Percentiles rank a stretch among this genome's conserved stretches.
Conservation (phyloP, 2,329 filamentous ascomycete genomes). For the Zymoseptoria brevis region DNA sequence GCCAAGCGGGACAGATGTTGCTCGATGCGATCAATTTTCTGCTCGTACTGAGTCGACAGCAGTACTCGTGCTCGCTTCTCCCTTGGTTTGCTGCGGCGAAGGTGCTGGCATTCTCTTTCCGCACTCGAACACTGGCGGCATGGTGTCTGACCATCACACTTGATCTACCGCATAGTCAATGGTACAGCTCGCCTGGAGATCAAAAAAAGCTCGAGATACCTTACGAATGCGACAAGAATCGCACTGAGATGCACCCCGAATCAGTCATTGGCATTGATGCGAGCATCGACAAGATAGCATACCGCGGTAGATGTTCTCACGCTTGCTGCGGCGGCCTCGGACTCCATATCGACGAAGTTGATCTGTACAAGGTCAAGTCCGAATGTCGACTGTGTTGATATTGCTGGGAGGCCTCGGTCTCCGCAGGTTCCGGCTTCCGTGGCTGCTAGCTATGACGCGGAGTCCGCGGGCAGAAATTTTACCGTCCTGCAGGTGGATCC, state of each 20-base stretch:
- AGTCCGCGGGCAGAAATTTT: no score
- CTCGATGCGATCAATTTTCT: neutral
- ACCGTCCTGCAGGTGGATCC: no score
- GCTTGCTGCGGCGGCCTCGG: neutral
- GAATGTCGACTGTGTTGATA: no score
- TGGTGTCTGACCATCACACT: neutral
- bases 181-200: neutral
- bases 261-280: neutral
- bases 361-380: no score
- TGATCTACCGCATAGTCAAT: neutral
- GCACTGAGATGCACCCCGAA: neutral
- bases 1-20: neutral
- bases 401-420: neutral
- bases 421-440: neutral
- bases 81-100: neutral
- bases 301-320: neutral
- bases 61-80: neutral
- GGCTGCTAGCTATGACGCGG: neutral
- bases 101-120: neutral
- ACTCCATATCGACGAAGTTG: neutral
- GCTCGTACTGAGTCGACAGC: neutral
- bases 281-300: neutral
- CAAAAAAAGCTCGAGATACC: neutral
- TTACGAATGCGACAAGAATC: neutral
- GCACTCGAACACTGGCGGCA: neutral